These are phyloP conservation scores for Rosellinia necatrix DNA, from an alignment of 2,329 filamentous ascomycete genomes.

Conservation along the genomic window DNA sequence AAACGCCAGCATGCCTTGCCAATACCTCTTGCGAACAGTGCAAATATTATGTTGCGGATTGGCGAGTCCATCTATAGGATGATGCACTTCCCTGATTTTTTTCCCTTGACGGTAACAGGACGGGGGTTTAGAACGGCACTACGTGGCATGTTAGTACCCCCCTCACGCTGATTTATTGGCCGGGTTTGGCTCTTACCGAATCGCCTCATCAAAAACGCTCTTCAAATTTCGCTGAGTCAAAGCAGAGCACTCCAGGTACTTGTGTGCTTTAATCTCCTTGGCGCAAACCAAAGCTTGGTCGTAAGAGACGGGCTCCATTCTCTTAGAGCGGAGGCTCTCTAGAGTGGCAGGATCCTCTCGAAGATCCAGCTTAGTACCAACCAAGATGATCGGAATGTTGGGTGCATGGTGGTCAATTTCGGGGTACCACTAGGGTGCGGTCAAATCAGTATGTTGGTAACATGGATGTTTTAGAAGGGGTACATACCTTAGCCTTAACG, in stretches of 20 bases:
- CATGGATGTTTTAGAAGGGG: background rate
- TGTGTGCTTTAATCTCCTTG: constrained; percentile 93
- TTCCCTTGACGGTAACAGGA: constrained; percentile 58
- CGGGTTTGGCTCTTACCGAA: constrained; percentile 71
- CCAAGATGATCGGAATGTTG: constrained; percentile 92
- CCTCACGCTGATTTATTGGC: constrained; percentile 32
- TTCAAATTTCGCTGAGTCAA: constrained; percentile 96
- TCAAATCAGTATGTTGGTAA: constrained; percentile 21
- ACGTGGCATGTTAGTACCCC: constrained; percentile 29
- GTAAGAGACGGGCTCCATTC: constrained; percentile 96
- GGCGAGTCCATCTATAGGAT: constrained; percentile 59
- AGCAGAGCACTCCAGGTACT: constrained; percentile 97
- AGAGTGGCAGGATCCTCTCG: constrained; percentile 84
- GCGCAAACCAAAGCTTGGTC: constrained; percentile 87
- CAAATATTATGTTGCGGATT: constrained; percentile 32
- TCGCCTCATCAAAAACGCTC: constrained; percentile 98
- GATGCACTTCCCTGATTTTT: constrained; percentile 70
- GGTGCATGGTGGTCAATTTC: constrained; percentile 98
- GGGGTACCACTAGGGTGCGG: constrained; percentile 78
- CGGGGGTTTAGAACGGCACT: constrained; percentile 75
- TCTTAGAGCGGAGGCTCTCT: constrained; percentile 83
- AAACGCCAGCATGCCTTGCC: constrained; percentile 40
- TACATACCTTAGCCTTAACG: constrained; percentile 90
- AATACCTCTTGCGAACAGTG: constrained; percentile 35
- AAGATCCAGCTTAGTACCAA: constrained; percentile 95